A percentile compares a stretch with the other conserved stretches of the same genome.
Evolutionary conservation across 208 protist species (phyloP).

Genomic region (Wallacemonas sp.): DNA sequence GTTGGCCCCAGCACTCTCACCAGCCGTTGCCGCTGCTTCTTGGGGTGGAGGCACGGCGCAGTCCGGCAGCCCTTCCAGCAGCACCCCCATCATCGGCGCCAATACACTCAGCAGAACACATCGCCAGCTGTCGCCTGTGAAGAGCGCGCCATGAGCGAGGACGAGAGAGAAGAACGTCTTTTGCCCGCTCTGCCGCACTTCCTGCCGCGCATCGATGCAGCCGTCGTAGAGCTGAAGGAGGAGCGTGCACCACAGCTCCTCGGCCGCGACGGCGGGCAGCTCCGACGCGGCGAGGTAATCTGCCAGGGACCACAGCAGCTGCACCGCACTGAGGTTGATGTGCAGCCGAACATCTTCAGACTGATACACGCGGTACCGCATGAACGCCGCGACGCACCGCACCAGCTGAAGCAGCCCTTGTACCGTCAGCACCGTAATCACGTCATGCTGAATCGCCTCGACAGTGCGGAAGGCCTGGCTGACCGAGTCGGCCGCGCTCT

Average conservation of each 20-base stretch:
- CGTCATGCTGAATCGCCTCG: constrained; percentile 75
- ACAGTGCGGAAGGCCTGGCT: constrained; percentile 62
- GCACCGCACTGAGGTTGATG: constrained; percentile 84
- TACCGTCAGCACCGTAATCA: constrained; percentile 56
- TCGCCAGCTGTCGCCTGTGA: constrained; percentile 56
- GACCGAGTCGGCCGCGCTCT: constrained; percentile 29
- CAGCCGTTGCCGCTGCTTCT: not conserved
- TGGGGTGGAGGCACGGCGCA: constrained; percentile 26
- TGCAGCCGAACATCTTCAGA: constrained; percentile 46
- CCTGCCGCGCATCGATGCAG: constrained; percentile 56
- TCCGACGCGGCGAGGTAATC: constrained; percentile 64
- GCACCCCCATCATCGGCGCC: constrained; percentile 46
- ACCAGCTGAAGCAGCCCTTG: constrained; percentile 58
- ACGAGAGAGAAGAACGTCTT: constrained; percentile 83
- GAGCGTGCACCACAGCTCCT: constrained; percentile 37
- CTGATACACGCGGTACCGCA: constrained; percentile 31
- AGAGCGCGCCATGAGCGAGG: constrained; percentile 68
- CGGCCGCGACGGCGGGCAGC: constrained; percentile 38
- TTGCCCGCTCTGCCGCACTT: constrained; percentile 81
- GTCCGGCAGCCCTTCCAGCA: constrained; percentile 24
- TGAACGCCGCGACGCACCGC: constrained; percentile 55
- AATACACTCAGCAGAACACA: constrained; percentile 55
- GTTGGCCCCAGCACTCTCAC: not conserved
- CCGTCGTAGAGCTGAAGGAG: constrained; percentile 57
- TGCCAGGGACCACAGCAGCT: constrained; percentile 83